Conservation (phyloP, 2,329 filamentous ascomycete genomes). For the Saccharata proteae region DNA sequence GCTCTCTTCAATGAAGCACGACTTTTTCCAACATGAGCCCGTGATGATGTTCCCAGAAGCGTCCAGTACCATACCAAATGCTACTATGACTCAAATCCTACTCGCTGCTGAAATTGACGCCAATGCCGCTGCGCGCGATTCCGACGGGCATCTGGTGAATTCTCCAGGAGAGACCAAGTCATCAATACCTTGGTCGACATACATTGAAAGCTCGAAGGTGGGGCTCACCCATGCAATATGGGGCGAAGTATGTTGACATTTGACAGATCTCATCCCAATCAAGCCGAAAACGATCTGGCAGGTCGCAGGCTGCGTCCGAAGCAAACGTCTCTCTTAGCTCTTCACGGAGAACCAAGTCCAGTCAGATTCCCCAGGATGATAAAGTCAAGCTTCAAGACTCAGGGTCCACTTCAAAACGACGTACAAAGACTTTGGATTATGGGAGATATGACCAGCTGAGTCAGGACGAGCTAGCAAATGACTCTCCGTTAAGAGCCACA, state of each 20-base stretch:
- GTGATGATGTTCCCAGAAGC: constrained; percentile 27
- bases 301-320: not conserved
- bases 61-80: constrained; percentile 31
- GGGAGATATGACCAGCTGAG: too few relatives aligned
- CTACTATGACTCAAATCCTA: constrained; percentile 28
- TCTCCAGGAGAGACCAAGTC: constrained; percentile 10
- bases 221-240: not conserved
- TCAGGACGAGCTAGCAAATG: constrained; percentile 9
- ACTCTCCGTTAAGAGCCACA: constrained; percentile 11
- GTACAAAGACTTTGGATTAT: too few relatives aligned
- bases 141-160: constrained; percentile 9
- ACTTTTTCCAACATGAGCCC: constrained; percentile 29
- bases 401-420: not conserved
- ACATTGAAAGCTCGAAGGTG: constrained; percentile 8
- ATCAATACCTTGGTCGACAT: constrained; percentile 26
- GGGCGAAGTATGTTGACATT: not conserved
- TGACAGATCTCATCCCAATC: constrained; percentile 1
- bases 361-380: not conserved
- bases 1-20: constrained; percentile 15
- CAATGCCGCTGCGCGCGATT: constrained; percentile 11
- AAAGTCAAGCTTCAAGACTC: not conserved
- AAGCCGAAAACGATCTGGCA: not conserved
- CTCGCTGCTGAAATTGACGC: constrained; percentile 18
- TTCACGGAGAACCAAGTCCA: not conserved
- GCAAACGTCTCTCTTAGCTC: not conserved